A percentile compares a stretch with the other conserved stretches of the same genome.
These are phyloP conservation scores for Thuidium tamariscinum DNA, from an alignment of 225 moss, liverwort and hornwort species.

Conservation along the genomic window DNA sequence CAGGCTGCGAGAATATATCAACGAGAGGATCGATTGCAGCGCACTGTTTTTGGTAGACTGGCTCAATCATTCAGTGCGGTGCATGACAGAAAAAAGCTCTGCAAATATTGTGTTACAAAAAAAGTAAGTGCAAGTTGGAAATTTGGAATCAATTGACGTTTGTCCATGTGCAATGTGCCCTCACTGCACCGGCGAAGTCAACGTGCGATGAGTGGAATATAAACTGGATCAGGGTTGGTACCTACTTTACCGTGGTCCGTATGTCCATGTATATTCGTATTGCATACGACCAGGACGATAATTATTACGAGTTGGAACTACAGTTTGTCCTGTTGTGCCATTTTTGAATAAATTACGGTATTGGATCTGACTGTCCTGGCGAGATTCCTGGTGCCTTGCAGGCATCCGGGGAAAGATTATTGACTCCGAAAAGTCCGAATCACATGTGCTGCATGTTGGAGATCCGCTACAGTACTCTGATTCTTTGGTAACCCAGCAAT, in stretches of 20 bases:
- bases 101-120: too few relatives aligned
- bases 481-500: too few relatives aligned
- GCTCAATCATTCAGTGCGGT: too few relatives aligned
- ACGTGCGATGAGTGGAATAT: background rate
- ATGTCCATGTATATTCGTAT: background rate
- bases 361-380: background rate
- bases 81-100: too few relatives aligned
- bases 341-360: too few relatives aligned
- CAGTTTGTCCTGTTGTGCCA: background rate
- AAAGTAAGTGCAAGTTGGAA: too few relatives aligned
- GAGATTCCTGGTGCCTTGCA: background rate
- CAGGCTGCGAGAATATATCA: background rate
- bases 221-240: background rate
- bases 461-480: too few relatives aligned
- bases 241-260: background rate
- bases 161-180: background rate
- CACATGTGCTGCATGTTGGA: too few relatives aligned
- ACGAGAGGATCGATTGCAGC: background rate
- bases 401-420: background rate
- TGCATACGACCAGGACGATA: background rate
- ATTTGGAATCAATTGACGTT: background rate
- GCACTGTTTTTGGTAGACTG: too few relatives aligned
- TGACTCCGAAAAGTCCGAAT: too few relatives aligned
- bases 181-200: background rate
- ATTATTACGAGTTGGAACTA: background rate